Evolutionary conservation across 306 rosid species (phyloP).

Genomic region (Astragalus membranaceus): DNA sequence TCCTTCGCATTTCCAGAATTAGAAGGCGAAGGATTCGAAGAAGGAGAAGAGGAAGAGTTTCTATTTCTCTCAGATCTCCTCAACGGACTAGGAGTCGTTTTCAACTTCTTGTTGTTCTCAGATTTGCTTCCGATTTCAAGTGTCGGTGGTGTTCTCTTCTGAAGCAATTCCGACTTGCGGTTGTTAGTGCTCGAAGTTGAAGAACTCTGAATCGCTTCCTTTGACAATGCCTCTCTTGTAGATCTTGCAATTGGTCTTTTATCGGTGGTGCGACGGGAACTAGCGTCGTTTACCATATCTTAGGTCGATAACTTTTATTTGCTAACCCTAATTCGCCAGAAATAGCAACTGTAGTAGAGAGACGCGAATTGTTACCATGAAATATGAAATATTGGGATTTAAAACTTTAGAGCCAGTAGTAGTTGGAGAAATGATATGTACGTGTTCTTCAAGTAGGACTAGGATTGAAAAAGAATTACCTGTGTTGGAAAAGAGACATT

Average conservation of each 20-base stretch:
- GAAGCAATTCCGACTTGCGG: constrained; percentile 21
- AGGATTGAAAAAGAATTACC: too few relatives aligned
- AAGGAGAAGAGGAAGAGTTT: constrained; percentile 5
- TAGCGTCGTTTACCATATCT: neutral
- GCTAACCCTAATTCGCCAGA: constrained; percentile 13
- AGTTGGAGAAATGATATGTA: neutral
- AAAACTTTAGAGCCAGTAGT: neutral
- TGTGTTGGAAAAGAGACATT: too few relatives aligned
- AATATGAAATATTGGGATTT: too few relatives aligned
- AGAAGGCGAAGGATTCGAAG: constrained; percentile 24
- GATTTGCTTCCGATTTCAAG: constrained; percentile 23
- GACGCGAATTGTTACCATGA: neutral
- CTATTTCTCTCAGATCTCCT: constrained; percentile 62
- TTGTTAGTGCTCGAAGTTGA: neutral
- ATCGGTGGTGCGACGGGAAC: neutral
- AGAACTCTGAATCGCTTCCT: neutral
- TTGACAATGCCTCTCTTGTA: constrained; percentile 9
- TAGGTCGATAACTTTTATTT: neutral
- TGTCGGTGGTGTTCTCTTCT: constrained; percentile 10
- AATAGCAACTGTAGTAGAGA: neutral
- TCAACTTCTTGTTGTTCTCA: constrained; percentile 32
- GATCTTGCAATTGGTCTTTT: constrained; percentile 28
- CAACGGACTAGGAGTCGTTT: constrained; percentile 33
- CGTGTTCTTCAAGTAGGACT: neutral
- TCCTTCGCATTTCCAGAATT: constrained; percentile 26